Evolutionary conservation across 768 basidiomycete genomes (phyloP).

Genomic region (Neoboletus brunneissimus): DNA sequence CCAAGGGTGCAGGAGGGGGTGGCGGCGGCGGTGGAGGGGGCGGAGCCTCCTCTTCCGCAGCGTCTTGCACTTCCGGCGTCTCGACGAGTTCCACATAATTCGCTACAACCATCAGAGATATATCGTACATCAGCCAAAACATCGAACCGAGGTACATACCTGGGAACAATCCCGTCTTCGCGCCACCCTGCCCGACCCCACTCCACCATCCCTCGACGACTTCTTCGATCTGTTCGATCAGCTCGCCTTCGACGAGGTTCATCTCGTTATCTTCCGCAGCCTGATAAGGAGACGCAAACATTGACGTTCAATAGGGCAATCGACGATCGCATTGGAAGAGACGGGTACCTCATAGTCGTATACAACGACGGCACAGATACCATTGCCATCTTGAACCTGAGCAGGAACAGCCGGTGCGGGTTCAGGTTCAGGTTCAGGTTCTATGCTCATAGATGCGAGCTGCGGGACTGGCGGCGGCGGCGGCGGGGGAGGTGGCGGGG

Average conservation of each 20-base stretch:
- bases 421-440: constrained; percentile 37
- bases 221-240: constrained; percentile 79
- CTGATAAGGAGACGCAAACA: constrained; percentile 28
- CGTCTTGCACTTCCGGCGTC: constrained; percentile 37
- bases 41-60: constrained; percentile 41
- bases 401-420: constrained; percentile 13
- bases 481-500: constrained; percentile 46
- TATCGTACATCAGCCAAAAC: background rate
- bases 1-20: constrained; percentile 38
- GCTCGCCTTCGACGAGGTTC: constrained; percentile 72
- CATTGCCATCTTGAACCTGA: constrained; percentile 32
- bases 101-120: constrained; percentile 39
- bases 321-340: background rate
- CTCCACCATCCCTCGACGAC: constrained; percentile 93
- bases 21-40: constrained; percentile 62
- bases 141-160: constrained; percentile 41
- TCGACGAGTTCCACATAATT: constrained; percentile 86
- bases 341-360: constrained; percentile 71
- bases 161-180: constrained; percentile 80
- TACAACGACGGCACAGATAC: constrained; percentile 68
- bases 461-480: constrained; percentile 43
- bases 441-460: constrained; percentile 24
- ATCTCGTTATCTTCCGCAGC: constrained; percentile 89
- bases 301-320: background rate
- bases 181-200: constrained; percentile 64